phyloP scores from a whole-genome alignment of 2,329 filamentous ascomycete genomes.

The Mycogone perniciosa region DNA sequence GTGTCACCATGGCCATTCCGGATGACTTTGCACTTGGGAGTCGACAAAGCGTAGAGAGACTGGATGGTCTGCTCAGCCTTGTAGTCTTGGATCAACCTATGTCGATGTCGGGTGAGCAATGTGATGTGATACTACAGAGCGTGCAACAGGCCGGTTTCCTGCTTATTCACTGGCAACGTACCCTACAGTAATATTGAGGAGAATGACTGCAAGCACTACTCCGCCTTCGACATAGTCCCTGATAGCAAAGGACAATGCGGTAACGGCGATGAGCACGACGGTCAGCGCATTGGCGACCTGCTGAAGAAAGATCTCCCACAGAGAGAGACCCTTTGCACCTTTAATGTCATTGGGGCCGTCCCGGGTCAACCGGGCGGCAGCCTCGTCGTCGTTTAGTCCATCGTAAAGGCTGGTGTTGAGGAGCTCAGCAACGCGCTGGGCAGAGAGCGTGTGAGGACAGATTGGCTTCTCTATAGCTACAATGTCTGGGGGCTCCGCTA shows the following conservation, averaged over 20 bases:
- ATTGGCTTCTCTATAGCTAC: conserved; percentile 30
- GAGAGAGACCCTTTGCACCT: conserved; percentile 62
- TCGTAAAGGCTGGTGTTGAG: conserved; percentile 41
- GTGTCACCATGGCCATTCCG: conserved; percentile 45
- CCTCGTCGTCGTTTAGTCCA: conserved; percentile 59
- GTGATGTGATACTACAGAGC: neutral
- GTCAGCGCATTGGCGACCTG: conserved; percentile 74
- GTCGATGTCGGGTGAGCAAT: neutral
- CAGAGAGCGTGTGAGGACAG: conserved; percentile 31
- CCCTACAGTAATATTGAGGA: conserved; percentile 62
- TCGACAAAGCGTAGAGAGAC: conserved; percentile 51
- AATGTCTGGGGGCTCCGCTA: conserved; percentile 32
- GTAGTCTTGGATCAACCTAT: conserved; percentile 53
- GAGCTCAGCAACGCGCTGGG: conserved; percentile 27
- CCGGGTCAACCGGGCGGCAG: conserved; percentile 56
- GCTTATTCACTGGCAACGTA: conserved; percentile 29
- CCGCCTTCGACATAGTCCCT: conserved; percentile 57
- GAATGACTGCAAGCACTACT: conserved; percentile 57
- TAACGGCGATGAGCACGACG: conserved; percentile 67
- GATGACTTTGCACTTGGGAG: conserved; percentile 53
- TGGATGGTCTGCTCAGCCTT: conserved; percentile 57
- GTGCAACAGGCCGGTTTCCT: conserved; percentile 8
- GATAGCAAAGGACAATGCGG: conserved; percentile 62
- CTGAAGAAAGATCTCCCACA: conserved; percentile 70
- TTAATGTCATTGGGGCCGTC: conserved; percentile 67